A percentile compares a stretch with the other conserved stretches of the same genome.
Evolutionary conservation across 306 rosid genomes (phyloP).

Genomic region (Dryas octopetala): DNA sequence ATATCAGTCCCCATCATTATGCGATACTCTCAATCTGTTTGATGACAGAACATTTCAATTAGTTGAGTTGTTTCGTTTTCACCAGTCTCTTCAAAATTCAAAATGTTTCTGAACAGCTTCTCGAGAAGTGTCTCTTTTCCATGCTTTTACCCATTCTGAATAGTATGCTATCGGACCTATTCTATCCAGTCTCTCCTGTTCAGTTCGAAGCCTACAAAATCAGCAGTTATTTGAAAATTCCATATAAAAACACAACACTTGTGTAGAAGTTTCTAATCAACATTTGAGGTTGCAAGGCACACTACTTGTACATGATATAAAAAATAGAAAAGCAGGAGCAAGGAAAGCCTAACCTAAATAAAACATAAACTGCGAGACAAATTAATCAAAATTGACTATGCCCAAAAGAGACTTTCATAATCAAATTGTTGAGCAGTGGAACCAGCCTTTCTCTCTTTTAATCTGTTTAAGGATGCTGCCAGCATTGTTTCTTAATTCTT

Average conservation of each 20-base stretch:
- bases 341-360: neutral
- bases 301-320: slow-evolving; percentile 3
- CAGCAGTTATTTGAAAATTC: slow-evolving; percentile 13
- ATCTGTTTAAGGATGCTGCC: neutral
- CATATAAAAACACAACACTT: slow-evolving; percentile 12
- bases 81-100: slow-evolving; percentile 82
- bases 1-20: slow-evolving; percentile 97
- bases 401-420: slow-evolving; percentile 10
- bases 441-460: neutral
- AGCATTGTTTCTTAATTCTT: neutral
- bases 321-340: slow-evolving; percentile 14
- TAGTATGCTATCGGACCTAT: slow-evolving; percentile 75
- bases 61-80: slow-evolving; percentile 83
- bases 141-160: slow-evolving; percentile 93
- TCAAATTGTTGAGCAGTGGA: neutral
- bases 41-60: slow-evolving; percentile 79
- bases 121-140: slow-evolving; percentile 81
- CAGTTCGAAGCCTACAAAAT: slow-evolving; percentile 77
- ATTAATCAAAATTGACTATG: neutral
- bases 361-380: slow-evolving; percentile 4
- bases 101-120: slow-evolving; percentile 72
- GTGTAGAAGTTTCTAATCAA: slow-evolving; percentile 10
- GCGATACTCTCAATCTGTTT: slow-evolving; percentile 88
- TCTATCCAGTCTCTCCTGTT: slow-evolving; percentile 63
- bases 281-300: slow-evolving; percentile 25